phyloP scores from a whole-genome alignment of 768 basidiomycete genomes.

The Dioszegia aurantiaca region DNA sequence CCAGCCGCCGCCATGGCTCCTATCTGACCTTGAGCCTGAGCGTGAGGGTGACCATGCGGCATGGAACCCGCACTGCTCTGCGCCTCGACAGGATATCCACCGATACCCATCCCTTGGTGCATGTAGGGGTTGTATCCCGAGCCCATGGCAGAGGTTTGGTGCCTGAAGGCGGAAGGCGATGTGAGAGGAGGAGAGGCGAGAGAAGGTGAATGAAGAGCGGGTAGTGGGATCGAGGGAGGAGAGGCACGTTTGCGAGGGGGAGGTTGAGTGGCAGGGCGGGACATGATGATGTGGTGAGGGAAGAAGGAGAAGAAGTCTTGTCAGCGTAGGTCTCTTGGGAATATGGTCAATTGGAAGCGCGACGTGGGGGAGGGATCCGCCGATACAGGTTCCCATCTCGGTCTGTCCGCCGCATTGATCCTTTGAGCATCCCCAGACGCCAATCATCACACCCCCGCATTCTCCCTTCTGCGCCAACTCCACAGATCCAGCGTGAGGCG shows the following conservation, averaged over 20 bases:
- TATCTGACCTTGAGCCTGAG: neutral
- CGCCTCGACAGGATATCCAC: conserved; percentile 6
- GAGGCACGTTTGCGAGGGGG: conserved; percentile 5
- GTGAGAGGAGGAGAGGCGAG: neutral
- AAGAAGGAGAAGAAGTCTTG: neutral
- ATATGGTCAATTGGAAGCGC: neutral
- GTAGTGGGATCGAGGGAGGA: neutral
- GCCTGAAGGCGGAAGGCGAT: neutral
- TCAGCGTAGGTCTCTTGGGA: conserved; percentile 4
- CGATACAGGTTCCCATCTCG: no score
- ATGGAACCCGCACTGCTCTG: conserved; percentile 1
- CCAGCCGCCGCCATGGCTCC: conserved; percentile 1
- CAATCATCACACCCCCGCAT: no score
- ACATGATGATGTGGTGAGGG: conserved; percentile 1
- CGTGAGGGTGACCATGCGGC: neutral
- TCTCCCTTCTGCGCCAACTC: no score
- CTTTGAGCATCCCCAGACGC: no score
- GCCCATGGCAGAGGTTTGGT: neutral
- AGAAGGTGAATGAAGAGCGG: neutral
- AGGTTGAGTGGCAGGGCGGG: conserved; percentile 1
- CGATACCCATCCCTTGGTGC: conserved; percentile 17
- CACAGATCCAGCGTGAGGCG: no score
- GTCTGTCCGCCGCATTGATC: no score
- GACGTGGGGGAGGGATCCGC: no score
- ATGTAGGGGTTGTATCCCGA: conserved; percentile 4